phyloP scores from a whole-genome alignment of 2,329 filamentous ascomycete genomes.

The Tolypocladium pustulatum region DNA sequence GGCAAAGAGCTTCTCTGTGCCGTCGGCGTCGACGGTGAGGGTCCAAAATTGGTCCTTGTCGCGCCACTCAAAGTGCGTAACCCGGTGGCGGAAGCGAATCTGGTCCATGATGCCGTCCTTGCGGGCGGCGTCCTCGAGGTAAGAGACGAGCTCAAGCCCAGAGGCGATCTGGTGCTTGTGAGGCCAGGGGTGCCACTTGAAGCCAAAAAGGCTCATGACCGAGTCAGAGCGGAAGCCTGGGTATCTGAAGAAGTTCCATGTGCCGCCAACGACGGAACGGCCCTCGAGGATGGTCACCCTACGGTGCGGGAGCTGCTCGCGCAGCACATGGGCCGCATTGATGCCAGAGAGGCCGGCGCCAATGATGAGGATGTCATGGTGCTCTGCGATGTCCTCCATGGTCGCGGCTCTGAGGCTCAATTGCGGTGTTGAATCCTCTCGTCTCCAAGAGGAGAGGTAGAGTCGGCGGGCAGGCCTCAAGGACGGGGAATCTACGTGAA shows the following conservation, averaged over 20 bases:
- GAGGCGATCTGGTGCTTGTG: conserved; percentile 39
- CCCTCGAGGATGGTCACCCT: conserved; percentile 59
- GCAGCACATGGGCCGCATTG: conserved; percentile 59
- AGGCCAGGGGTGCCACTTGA: conserved; percentile 63
- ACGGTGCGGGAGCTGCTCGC: conserved; percentile 41
- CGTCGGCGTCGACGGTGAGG: conserved; percentile 28
- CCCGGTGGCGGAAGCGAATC: conserved; percentile 39
- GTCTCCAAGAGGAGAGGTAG: neutral
- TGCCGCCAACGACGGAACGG: conserved; percentile 57
- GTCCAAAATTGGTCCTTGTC: conserved; percentile 46
- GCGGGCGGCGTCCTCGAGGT: conserved; percentile 41
- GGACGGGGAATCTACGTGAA: neutral
- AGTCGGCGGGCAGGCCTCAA: neutral
- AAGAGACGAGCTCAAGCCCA: conserved; percentile 39
- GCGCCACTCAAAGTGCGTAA: conserved; percentile 41
- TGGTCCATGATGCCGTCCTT: conserved; percentile 41
- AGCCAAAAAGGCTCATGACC: conserved; percentile 50
- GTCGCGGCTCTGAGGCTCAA: neutral
- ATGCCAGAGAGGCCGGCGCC: conserved; percentile 67
- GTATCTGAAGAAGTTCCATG: conserved; percentile 71
- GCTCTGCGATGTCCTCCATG: conserved; percentile 7
- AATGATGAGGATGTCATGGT: conserved; percentile 50
- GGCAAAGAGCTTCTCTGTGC: conserved; percentile 17
- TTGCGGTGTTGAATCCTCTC: neutral
- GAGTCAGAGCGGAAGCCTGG: conserved; percentile 63